phyloP scores from a whole-genome alignment of 306 rosid species.

The Prunus mume region DNA sequence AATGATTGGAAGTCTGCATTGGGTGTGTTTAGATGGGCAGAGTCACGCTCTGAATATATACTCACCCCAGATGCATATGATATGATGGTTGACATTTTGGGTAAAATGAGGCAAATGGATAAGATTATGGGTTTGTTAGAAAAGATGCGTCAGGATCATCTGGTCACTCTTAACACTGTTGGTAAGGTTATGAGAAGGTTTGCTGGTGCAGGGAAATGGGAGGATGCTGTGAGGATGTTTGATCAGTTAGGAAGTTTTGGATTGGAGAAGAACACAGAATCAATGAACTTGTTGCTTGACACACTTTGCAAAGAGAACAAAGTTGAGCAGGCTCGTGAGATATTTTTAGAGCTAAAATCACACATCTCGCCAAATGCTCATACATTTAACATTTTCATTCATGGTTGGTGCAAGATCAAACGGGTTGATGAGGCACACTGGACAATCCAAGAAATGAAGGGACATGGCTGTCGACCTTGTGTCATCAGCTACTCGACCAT shows the following conservation, averaged over 20 bases:
- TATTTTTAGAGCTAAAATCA: constrained; percentile 61
- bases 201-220: constrained; percentile 79
- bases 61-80: constrained; percentile 56
- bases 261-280: constrained; percentile 65
- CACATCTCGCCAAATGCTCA: constrained; percentile 64
- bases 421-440: constrained; percentile 86
- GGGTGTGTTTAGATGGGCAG: constrained; percentile 79
- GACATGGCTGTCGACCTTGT: constrained; percentile 66
- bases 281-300: constrained; percentile 87
- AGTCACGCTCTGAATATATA: constrained; percentile 38
- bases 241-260: constrained; percentile 64
- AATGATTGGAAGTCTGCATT: constrained; percentile 89
- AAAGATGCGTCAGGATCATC: constrained; percentile 44
- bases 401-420: constrained; percentile 81
- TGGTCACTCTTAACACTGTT: constrained; percentile 46
- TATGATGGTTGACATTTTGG: constrained; percentile 66
- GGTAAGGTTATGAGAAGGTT: constrained; percentile 81
- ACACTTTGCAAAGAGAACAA: constrained; percentile 76
- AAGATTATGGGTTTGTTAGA: constrained; percentile 46
- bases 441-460: constrained; percentile 92
- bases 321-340: constrained; percentile 62
- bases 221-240: constrained; percentile 62
- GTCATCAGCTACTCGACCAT: constrained; percentile 78
- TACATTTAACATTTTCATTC: constrained; percentile 79
- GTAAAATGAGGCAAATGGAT: constrained; percentile 69